Evolutionary conservation across 2,329 filamentous ascomycete species (phyloP), one percentile per base, ranked within the genome.

Genomic region (Trichophyton schoenleinii): DNA sequence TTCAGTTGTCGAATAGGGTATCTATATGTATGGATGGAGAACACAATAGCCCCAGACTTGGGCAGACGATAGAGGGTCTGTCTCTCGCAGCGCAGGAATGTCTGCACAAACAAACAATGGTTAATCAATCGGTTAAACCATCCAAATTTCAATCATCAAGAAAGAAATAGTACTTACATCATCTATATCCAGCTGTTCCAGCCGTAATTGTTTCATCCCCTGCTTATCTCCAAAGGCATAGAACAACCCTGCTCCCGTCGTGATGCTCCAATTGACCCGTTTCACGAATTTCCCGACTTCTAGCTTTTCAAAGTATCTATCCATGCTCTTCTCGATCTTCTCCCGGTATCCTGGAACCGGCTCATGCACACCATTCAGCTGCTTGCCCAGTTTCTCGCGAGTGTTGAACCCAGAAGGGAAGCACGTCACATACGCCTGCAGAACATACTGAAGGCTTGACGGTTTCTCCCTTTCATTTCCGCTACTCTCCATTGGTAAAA

Each of bases 61-160:
- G 82, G 82, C 28, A 87, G 69, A 0, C 84, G 77, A 72, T 85
- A 82, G 38, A 87, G 69, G 0, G 81, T 83, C 73, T 87, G 84
- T 36, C 82, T 73, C 70, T 87, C 84, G 64, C 77, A 81, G 3
- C 84, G 74, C 22, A 87, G 60, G 44, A 75, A 70, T 0, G 77
- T 79, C 76, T 76, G 63, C 5, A 59, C 20, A 5, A 11, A 20
- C 41, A 42, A 31, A 55, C n/a, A 71, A 46, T 67, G 60, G 28
- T 31, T 31, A 31, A 31, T 31, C 28, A 42, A 44, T 13, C 8
- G 53, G 20, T 8, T 13, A 13, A 49, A 25, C 6, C 41, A 20
- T 44, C 34, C 55, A 41, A 48, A 2, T 60, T 42, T 20, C 58
- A 22, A n/a, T 46, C 15, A 38, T 31, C 13, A 42, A 42, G 25